A percentile compares a stretch with the other conserved stretches of the same genome.
These are phyloP conservation scores for Aspergillus versicolor DNA, from an alignment of 2,329 filamentous ascomycete species.

Conservation along the genomic window DNA sequence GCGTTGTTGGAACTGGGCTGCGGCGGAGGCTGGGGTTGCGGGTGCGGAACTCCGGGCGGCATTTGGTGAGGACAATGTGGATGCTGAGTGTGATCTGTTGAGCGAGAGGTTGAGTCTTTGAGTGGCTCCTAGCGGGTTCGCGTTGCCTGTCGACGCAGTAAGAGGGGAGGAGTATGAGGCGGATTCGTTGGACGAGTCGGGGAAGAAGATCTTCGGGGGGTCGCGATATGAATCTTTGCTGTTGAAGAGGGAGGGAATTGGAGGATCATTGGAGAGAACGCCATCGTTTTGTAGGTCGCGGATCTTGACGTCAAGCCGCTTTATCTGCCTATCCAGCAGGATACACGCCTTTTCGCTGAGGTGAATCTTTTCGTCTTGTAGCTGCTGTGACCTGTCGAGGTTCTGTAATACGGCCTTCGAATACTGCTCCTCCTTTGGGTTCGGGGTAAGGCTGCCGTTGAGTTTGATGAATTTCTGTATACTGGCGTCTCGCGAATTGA, in stretches of 20 bases:
- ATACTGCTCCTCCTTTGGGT: constrained; percentile 64
- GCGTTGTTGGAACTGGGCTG: constrained; percentile 45
- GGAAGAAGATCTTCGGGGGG: constrained; percentile 51
- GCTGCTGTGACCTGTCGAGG: constrained; percentile 55
- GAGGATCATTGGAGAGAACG: constrained; percentile 58
- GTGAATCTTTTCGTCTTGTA: constrained; percentile 63
- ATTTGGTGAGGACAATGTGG: constrained; percentile 39
- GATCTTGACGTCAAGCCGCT: constrained; percentile 62
- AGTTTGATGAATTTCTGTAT: constrained; percentile 66
- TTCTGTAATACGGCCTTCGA: constrained; percentile 57
- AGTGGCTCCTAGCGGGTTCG: constrained; percentile 54
- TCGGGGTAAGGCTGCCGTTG: constrained; percentile 60
- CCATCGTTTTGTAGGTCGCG: constrained; percentile 60
- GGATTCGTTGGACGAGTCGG: constrained; percentile 46
- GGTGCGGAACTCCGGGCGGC: constrained; percentile 45
- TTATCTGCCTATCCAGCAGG: constrained; percentile 63
- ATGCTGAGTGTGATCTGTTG: constrained; percentile 33
- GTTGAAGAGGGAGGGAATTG: constrained; percentile 59
- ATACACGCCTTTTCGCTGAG: constrained; percentile 60
- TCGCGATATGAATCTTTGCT: constrained; percentile 44
- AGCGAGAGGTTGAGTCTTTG: constrained; percentile 46
- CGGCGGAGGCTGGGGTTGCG: constrained; percentile 42
- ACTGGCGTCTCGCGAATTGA: constrained; percentile 58
- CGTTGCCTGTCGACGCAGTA: constrained; percentile 56
- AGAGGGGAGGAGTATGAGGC: constrained; percentile 48